These are phyloP conservation scores for Aspergillus alliaceus DNA, from an alignment of 2,329 filamentous ascomycete genomes.

Conservation along the genomic window DNA sequence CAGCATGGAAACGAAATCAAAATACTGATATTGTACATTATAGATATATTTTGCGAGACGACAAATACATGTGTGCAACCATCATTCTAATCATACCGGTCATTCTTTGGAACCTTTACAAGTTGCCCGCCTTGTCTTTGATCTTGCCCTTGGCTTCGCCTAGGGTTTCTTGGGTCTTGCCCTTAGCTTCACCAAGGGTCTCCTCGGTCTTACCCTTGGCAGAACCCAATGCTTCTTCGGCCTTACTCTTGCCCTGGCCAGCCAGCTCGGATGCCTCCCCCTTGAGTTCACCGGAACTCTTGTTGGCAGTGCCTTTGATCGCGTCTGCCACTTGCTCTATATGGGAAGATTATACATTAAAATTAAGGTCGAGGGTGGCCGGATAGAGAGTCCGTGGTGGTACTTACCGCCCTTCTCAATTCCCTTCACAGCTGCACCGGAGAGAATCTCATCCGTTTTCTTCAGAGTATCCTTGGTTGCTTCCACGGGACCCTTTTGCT, in stretches of 20 bases:
- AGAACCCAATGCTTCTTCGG: slow-evolving; percentile 5
- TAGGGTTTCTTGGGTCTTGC: slow-evolving; percentile 15
- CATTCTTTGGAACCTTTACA: no score
- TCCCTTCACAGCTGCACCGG: slow-evolving; percentile 59
- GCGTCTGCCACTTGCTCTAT: slow-evolving; percentile 53
- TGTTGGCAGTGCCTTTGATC: slow-evolving; percentile 42
- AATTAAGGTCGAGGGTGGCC: background rate
- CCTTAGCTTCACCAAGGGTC: slow-evolving; percentile 13
- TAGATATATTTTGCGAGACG: slow-evolving; percentile 1
- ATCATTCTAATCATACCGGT: background rate
- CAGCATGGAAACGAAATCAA: background rate
- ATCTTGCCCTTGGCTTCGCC: slow-evolving; percentile 24
- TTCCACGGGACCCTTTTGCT: slow-evolving; percentile 55
- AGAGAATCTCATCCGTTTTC: slow-evolving; percentile 56
- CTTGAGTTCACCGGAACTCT: slow-evolving; percentile 38
- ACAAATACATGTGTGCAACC: background rate
- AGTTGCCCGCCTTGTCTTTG: slow-evolving; percentile 21
- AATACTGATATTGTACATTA: slow-evolving; percentile 8
- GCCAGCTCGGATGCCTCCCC: slow-evolving; percentile 21
- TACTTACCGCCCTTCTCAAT: slow-evolving; percentile 62
- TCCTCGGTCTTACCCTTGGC: slow-evolving; percentile 19
- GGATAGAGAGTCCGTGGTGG: background rate
- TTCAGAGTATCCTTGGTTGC: slow-evolving; percentile 59
- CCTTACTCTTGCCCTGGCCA: slow-evolving; percentile 13
- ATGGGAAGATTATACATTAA: background rate